Base-by-base conservation (phyloP, 176 grass and related monocot genomes). In the Cenchrus americanus region DNA sequence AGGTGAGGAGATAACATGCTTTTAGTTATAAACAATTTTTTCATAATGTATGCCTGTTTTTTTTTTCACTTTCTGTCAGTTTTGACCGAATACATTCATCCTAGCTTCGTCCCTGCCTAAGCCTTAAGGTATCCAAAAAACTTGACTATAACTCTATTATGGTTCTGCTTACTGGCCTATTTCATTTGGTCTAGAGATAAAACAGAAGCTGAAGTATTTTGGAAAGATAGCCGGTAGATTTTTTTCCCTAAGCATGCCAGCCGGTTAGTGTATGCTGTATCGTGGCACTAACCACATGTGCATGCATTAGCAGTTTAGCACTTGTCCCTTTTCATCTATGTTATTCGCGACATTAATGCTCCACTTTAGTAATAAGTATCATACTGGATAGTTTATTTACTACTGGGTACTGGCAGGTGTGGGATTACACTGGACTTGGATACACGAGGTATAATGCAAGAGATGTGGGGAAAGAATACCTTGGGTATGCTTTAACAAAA, bases 341-440 rank as follows among this genome's bases (percentile, higher is more conserved):
- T 78, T 69, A 50, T 78, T 82, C 47, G 55, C 58, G 62, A n/a
- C 14, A 66, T 50, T 12, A 10, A 5, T 49, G 10, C 70, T 66
- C 81, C 40, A 66, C 40, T 80, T 60, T 37, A 60, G 65, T 58
- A 50, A 23, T 90, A 78, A 79, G 51, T 73, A 37, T 7, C 40
- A 34, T 51, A 60, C 32, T 34, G 48, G 14, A 80, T 17, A 5
- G 41, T 72, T 79, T 80, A 21, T 69, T 71, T 80, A 50, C 30
- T 15, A 24, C 11, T 82, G 54, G 9, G 19, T 15, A 24, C 11
- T 82, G 54, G 9, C 75, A 99, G 96, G 96, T 96, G 37, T 99
- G 96, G 93, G 96, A 99, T 88, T 96, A 99, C 86, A 99, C 96
- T 69, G 96, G 96, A 74, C 75, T 96, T 54, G 96, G 96, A 63